A percentile compares a stretch with the other conserved stretches of the same genome.
Conservation (phyloP, 2,329 filamentous ascomycete species). For the Hypoxylon sp. region DNA sequence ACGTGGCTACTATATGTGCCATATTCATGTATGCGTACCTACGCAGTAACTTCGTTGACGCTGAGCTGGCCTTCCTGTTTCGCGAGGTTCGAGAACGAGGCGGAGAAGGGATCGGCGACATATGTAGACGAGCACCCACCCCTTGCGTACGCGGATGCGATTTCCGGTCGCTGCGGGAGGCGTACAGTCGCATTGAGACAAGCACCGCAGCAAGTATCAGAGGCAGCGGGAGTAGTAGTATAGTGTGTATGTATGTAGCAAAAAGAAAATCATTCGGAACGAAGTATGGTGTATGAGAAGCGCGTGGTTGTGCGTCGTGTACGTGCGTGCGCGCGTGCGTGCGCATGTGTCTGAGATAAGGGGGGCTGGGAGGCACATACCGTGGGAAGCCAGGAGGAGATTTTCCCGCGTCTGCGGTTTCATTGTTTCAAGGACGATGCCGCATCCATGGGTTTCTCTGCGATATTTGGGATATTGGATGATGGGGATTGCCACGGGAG, state of each 20-base stretch:
- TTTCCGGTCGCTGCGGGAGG: slow-evolving; percentile 36
- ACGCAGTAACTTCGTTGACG: not conserved
- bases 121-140: not conserved
- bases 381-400: not conserved
- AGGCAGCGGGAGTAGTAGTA: not conserved
- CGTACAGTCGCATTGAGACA: slow-evolving; percentile 22
- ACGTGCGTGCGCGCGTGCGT: not conserved
- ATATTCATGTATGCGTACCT: not conserved
- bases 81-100: slow-evolving; percentile 26
- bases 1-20: not conserved
- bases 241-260: too few relatives aligned
- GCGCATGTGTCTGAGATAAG: slow-evolving; percentile 23
- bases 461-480: slow-evolving; percentile 24
- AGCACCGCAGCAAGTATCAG: slow-evolving; percentile 3
- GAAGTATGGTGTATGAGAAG: not conserved
- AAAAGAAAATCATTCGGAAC: not conserved
- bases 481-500: not conserved
- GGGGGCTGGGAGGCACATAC: not conserved
- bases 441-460: slow-evolving; percentile 22
- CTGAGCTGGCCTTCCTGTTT: slow-evolving; percentile 29
- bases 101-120: slow-evolving; percentile 3
- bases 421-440: slow-evolving; percentile 35
- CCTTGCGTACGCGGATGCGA: slow-evolving; percentile 35
- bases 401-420: slow-evolving; percentile 17
- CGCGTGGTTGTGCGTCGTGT: not conserved